Percentiles rank a stretch among this genome's conserved stretches.
These are phyloP conservation scores for Cladochytrium replicatum DNA, from an alignment of 192 early-diverging fungal species.

Conservation along the genomic window DNA sequence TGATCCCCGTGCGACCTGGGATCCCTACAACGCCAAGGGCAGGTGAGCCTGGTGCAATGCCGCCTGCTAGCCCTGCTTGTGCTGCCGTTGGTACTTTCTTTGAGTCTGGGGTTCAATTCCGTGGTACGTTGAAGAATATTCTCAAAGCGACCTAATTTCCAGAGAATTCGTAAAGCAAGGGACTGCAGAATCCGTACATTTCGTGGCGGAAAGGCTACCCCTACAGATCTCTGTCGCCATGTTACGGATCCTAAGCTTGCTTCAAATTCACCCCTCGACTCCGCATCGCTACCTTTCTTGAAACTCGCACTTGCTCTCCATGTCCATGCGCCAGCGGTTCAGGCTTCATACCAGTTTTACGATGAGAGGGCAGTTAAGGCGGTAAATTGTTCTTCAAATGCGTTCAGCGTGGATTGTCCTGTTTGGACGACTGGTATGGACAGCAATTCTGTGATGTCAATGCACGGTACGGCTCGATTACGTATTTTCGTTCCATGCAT, in stretches of 20 bases:
- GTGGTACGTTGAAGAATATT: no score
- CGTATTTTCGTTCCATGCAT: background rate
- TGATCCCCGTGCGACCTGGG: background rate
- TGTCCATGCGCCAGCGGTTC: conserved; percentile 63
- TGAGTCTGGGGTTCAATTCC: no score
- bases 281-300: conserved; percentile 46
- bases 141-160: background rate
- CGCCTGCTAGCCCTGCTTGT: background rate
- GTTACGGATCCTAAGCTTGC: background rate
- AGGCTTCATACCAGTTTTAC: conserved; percentile 78
- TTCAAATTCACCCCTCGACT: background rate
- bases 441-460: conserved; percentile 52
- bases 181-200: conserved; percentile 32
- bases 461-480: conserved; percentile 31
- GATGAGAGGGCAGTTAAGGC: conserved; percentile 51
- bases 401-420: conserved; percentile 41
- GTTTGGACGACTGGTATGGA: conserved; percentile 63
- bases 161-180: conserved; percentile 59
- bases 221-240: conserved; percentile 25
- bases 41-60: background rate
- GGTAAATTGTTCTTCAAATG: conserved; percentile 21
- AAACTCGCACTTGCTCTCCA: conserved; percentile 62
- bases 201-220: conserved; percentile 19
- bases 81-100: background rate
- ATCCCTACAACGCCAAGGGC: conserved; percentile 3